A percentile compares a stretch with the other conserved stretches of the same genome.
phyloP scores from a whole-genome alignment of 371 early-diverging fungal genomes.

The Syncephalastrum sp. region DNA sequence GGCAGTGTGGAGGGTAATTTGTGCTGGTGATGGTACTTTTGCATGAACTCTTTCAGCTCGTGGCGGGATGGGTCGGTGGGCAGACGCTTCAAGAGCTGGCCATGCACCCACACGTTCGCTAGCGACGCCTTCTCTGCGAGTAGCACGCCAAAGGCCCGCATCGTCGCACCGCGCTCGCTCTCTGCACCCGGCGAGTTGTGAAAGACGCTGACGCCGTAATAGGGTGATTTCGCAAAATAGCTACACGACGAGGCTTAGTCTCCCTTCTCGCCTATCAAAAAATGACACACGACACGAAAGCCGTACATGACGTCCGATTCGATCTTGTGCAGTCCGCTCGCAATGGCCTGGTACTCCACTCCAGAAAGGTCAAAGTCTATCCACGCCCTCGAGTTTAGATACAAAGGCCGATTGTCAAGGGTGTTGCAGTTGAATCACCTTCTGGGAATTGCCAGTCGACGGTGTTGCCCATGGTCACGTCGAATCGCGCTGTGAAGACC shows the following conservation, averaged over 20 bases:
- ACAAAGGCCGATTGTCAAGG: neutral
- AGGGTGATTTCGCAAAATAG: constrained; percentile 46
- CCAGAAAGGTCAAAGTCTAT: constrained; percentile 52
- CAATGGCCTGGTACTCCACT: constrained; percentile 60
- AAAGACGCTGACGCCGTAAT: constrained; percentile 55
- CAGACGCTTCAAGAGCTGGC: constrained; percentile 25
- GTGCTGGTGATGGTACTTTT: neutral
- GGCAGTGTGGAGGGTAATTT: neutral
- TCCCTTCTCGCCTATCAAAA: no score
- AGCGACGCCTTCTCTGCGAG: constrained; percentile 46
- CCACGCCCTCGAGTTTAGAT: neutral
- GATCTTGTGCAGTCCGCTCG: constrained; percentile 59
- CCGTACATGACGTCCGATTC: constrained; percentile 56
- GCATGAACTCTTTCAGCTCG: neutral
- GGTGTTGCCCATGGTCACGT: constrained; percentile 55
- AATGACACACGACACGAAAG: neutral
- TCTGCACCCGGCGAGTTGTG: constrained; percentile 34
- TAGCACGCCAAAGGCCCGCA: constrained; percentile 58
- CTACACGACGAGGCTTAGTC: constrained; percentile 21
- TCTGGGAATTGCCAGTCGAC: constrained; percentile 60
- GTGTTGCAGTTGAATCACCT: constrained; percentile 21
- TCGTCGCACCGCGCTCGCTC: constrained; percentile 50
- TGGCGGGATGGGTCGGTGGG: neutral
- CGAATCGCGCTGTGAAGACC: constrained; percentile 58
- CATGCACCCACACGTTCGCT: constrained; percentile 54